Evolutionary conservation across 805 yeast genomes (phyloP), one percentile per base, ranked within the genome.

Genomic region (Zygosaccharomyces kombuchaensis): DNA sequence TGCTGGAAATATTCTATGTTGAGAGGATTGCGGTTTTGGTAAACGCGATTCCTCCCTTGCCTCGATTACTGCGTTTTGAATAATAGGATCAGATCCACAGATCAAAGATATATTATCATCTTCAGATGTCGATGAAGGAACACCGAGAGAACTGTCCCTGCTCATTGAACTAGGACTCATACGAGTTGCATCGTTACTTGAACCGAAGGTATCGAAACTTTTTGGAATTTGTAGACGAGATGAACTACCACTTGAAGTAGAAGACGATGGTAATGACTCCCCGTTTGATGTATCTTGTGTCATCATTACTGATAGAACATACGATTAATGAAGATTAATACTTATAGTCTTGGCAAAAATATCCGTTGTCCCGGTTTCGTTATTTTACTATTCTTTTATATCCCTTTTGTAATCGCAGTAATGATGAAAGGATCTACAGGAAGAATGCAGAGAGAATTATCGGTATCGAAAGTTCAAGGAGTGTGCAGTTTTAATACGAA

Each of bases 1-100:
- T 49, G 70, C 65, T 4, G 72, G 55, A 52, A 69, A 68, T 34
- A 67, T 58, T 53, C 65, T 65, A 41, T 65, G 67, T 3, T 53
- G 36, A 4, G 40, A 19, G 38, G 36, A 13, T 30, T 23, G 19
- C 36, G 38, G 6, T 8, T 21, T 6, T 21, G 14, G 7, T 13
- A 30, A 19, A 8, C 27, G 16, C 40, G 43, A 21, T 46, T 48
- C 34, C 30, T 38, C 8, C 37, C 45, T 44, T 26, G 46, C 52
- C 22, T 45, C 47, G n/a, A 21, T 21, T 4, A 19, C 17, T 4
- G 47, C 35, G 9, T 23, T 17, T 6, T 25, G 9, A 9, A 38
- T 4, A 14, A 19, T 13, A 12, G 43, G 23, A 19, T 44, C 43
- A n/a, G 34, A 9, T 10, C 43, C 26, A 2, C 43, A 34, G 4